Percentiles rank a stretch among this genome's conserved stretches.
Evolutionary conservation across 148 eudicot genomes (phyloP).

Genomic region (Rhododendron vialii): DNA sequence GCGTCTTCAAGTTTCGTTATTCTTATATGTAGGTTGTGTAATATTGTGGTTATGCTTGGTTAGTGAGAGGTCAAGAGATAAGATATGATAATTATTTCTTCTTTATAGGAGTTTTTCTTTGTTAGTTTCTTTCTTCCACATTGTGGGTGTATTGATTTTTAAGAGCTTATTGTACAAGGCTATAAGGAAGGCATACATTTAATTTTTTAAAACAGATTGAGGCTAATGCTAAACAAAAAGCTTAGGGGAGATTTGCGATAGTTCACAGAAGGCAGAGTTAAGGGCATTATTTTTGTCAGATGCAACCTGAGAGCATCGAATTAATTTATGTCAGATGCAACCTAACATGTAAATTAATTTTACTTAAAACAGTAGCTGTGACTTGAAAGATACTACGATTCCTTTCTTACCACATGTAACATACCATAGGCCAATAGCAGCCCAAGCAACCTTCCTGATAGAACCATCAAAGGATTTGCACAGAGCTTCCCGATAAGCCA

Average conservation of each 20-base stretch:
- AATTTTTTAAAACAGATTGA: neutral
- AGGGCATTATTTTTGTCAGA: neutral
- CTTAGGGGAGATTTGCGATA: neutral
- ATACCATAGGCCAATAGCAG: neutral
- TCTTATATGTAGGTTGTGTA: neutral
- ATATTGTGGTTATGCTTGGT: neutral
- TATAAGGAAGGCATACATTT: neutral
- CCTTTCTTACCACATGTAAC: neutral
- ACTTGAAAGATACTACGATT: neutral
- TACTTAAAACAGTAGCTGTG: neutral
- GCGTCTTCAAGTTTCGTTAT: neutral
- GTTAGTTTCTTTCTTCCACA: neutral
- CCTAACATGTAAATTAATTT: neutral
- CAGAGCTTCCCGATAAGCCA: neutral
- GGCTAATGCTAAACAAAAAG: neutral
- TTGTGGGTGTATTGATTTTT: neutral
- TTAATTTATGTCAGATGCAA: neutral
- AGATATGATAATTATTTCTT: neutral
- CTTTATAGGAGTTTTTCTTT: neutral
- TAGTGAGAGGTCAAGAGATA: neutral
- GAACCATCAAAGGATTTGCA: neutral
- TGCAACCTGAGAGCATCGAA: no score
- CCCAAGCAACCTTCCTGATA: neutral
- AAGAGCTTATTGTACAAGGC: neutral
- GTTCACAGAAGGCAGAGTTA: neutral